Evolutionary conservation across 495 filamentous ascomycete species (phyloP), one percentile per base, ranked within the genome.

Genomic region (Aspergillus funiculosus): DNA sequence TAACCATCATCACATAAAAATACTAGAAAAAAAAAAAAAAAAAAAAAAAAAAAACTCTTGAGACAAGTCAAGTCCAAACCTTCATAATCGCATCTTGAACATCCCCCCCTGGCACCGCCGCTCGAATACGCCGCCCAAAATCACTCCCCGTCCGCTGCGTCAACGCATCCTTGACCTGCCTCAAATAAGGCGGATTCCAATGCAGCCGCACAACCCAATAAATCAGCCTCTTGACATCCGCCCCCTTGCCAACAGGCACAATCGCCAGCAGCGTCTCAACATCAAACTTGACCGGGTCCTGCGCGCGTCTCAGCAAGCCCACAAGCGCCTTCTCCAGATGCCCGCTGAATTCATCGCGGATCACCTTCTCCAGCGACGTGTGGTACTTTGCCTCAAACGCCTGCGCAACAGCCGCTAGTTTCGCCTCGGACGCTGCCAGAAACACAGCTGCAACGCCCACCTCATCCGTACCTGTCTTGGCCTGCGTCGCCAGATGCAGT

Each of bases 281-380:
- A 46, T 90, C 86, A 39, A 81, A 73, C 71, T 79, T 77, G 15
- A 81, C 81, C 48, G 79, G 81, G 54, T 94, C 84, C 14, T 74
- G 62, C 2, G 81, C 86, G 0, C 76, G 72, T 14, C 70, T 71
- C 1, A 92, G 60, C 58, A 89, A 81, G 35, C 73, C 78, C 18
- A 85, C 58, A 9, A 92, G 64, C 0, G 85, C 86, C 10, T 81
- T 70, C 62, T 87, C 76, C 84, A 92, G 89, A 57, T 92, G 87
- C 1, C 87, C 87, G 6, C 77, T 80, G 60, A 94, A 88, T 60
- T 89, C 82, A 62, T 51, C 48, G 32, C 37, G 36, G 41, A 51
- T 39, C 6, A 43, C 36, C 35, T 51, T 44, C 20, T 45, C 48
- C 9, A 51, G 40, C 6, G 34, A 15, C 11, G 15, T 39, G 36